Base-by-base conservation (phyloP, 495 filamentous ascomycete species). In the Penicillium roqueforti region DNA sequence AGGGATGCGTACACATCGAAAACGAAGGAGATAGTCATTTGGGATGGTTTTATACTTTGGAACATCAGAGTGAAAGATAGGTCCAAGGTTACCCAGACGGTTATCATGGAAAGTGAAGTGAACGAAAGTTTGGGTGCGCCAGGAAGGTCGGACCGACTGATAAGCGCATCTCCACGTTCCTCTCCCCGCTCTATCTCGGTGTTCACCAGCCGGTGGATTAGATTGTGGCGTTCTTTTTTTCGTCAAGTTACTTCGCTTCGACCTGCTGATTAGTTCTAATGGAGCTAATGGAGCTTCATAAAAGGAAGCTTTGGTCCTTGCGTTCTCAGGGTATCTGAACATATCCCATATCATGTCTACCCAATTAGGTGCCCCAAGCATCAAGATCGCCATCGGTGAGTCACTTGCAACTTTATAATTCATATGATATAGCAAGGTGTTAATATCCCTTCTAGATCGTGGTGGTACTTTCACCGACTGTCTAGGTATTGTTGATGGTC, bases 351-450 rank as follows among this genome's bases (percentile, higher is more conserved):
- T 29, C 6, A 37, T 37, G 34, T 37, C 34, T 36, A 41, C 51
- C 19, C 51, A 23, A 23, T 23, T 23, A 23, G 4, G 4, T 23
- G 22, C 22, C 4, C 22, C 53, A 38, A 61, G 57, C 26, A 61
- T 65, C 16, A 65, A 58, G 34, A 66, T 66, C 41, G 60, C 62
- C 28, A 66, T 66, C 41, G 62, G 62, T 65, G 25, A 48, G 58
- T 51, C 34, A n/a, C 16, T 37, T 6, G 34, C 4, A 16, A 18
- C 3, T 16, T 37, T 14, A 18, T 14, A 29, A 29, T 29, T 29
- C 7, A 29, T 9, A 29, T 9, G 22, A 23, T 2, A 29, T 4
- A 37, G 4, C 3, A 16, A 4, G 5, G 16, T 11, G 20, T 23
- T 37, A 37, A 49, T 20, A 23, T 4, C 16, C 26, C 3, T 36